Evolutionary conservation across 164 flowering plant genomes (phyloP), one percentile per base, ranked within the genome.

Genomic region (Dillenia turbinata): DNA sequence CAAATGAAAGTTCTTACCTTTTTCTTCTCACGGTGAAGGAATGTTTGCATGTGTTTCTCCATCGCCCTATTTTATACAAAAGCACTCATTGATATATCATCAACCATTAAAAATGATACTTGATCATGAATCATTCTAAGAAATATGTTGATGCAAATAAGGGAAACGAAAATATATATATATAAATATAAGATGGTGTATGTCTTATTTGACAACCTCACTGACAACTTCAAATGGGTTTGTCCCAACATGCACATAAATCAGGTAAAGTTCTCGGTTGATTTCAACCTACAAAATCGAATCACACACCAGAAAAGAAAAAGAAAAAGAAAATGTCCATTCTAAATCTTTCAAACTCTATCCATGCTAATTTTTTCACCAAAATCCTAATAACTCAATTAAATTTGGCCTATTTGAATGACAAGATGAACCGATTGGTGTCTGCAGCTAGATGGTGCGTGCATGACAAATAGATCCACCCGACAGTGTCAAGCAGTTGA

Each of bases 151-250:
- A 33, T 33, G 40, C 6, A 33, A 6, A 33, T 5, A 6, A 33
- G 40, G 7, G 6, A 33, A 33, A 33, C 0, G 40, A 33, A 33
- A 26, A 26, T 1, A 26, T 1, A 0, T 26, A 1, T 26, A 33
- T 1, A 26, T 1, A 26, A 26, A 0, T 26, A 1, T 26, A 5
- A 26, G 40, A 47, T 10, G 9, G 47, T 56, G 17, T 12, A 47
- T n/a, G 3, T 69, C 86, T 74, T 65, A 90, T 97, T 90, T 90
- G 26, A 94, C 93, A 62, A 96, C 92, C 68, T 90, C 81, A 61
- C 51, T 85, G 80, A 90, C 79, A 56, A 93, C 96, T 75, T 90
- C 89, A 68, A 89, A 94, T 10, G 97, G 97, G 71, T 94, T 86
- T 8, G 89, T 78, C 40, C 98, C 97, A 66, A 95, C 89, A 63